Conservation (phyloP, 2,329 filamentous ascomycete genomes). For the Paraphaeosphaeria minitans region DNA sequence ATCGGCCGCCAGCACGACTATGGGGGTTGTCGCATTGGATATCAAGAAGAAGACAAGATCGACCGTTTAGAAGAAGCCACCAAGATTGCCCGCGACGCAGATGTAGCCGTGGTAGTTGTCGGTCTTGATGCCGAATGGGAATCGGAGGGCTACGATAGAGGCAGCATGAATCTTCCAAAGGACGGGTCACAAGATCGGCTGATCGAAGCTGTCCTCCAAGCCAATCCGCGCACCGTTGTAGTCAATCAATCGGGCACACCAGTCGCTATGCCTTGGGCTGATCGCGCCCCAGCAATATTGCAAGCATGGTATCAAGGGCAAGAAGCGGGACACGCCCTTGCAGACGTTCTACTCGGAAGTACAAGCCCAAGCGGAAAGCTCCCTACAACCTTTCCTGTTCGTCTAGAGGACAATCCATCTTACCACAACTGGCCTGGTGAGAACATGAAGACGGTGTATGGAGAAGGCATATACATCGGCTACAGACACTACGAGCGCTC, state of each 20-base stretch:
- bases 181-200: slow-evolving; percentile 65
- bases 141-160: slow-evolving; percentile 70
- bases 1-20: slow-evolving; percentile 67
- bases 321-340: slow-evolving; percentile 80
- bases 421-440: slow-evolving; percentile 77
- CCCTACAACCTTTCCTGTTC: slow-evolving; percentile 70
- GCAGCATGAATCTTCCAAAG: slow-evolving; percentile 64
- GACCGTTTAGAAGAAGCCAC: slow-evolving; percentile 63
- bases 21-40: slow-evolving; percentile 73
- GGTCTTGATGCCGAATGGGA: slow-evolving; percentile 81
- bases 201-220: slow-evolving; percentile 66
- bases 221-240: slow-evolving; percentile 70
- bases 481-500: slow-evolving; percentile 73
- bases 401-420: slow-evolving; percentile 67
- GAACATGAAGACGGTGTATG: slow-evolving; percentile 70
- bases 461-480: slow-evolving; percentile 74
- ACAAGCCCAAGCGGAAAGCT: slow-evolving; percentile 77
- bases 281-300: slow-evolving; percentile 67
- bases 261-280: slow-evolving; percentile 71
- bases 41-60: slow-evolving; percentile 70
- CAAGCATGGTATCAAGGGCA: slow-evolving; percentile 89
- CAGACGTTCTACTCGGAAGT: slow-evolving; percentile 75
- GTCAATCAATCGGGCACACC: slow-evolving; percentile 80
- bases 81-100: slow-evolving; percentile 68
- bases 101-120: slow-evolving; percentile 78